Evolutionary conservation across 768 basidiomycete species (phyloP), one percentile per base, ranked within the genome.

Genomic region (Lactarius tabidus): DNA sequence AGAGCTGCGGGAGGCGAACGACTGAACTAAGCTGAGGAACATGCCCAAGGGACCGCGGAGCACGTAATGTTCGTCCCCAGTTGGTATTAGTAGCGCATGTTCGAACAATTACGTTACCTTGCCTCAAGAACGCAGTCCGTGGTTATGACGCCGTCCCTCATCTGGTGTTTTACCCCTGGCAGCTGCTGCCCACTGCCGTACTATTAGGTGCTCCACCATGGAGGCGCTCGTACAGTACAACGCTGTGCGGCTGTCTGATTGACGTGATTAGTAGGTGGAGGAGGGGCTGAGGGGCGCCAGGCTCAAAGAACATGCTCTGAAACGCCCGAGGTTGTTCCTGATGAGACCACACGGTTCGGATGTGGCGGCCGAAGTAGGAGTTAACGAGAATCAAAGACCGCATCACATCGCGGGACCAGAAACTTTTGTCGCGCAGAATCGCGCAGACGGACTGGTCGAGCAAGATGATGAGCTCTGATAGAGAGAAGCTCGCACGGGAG

Each of bases 391-490:
- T 31, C 29, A 26, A 31, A 57, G 3, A 2, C 35, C 35, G 33
- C 35, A n/a, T n/a, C n/a, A n/a, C n/a, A n/a, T 36, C 43, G 57
- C 23, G 54, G 51, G 55, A 61, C n/a, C 14, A 36, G 15, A 29
- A n/a, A n/a, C n/a, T 51, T 38, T 48, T 15, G 12, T 51, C 38
- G 45, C 33, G 59, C 43, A 33, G 45, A 65, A 38, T 61, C 48
- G 54, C 33, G 20, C 41, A 31, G 58, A 29, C 43, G 31, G 28
- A 45, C 4, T 9, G 12, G 31, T 33, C 31, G 41, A 60, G 54
- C 36, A 57, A 14, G 29, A 23, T 9, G 29, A 65, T 60, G 54
- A 48, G 53, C 59, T 60, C n/a, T n/a, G 64, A 65, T 60, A 56
- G 35, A 36, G 35, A 36, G 64, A 61, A 61, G 55, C 45, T 18